These are phyloP conservation scores for Corymbia calophylla DNA, from an alignment of 441 rosid species.

Conservation along the genomic window DNA sequence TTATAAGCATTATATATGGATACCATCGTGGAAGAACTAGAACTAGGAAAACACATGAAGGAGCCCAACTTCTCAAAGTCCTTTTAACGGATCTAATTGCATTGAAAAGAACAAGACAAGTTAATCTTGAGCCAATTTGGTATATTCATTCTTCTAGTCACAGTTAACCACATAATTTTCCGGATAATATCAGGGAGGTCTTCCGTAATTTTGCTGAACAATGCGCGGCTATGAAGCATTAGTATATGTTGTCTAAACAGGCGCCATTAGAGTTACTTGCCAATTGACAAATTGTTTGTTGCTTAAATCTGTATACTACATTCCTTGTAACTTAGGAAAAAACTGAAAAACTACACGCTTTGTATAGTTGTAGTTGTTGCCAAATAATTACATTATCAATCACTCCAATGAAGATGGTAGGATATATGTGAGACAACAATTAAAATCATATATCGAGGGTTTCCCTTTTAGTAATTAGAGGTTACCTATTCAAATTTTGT, in stretches of 20 bases:
- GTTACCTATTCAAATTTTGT: background rate
- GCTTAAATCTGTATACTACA: background rate
- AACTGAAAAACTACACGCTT: background rate
- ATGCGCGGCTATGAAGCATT: background rate
- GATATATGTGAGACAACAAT: background rate
- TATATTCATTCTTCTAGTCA: too few relatives aligned
- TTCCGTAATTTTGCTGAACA: too few relatives aligned
- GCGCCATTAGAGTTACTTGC: background rate
- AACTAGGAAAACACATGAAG: too few relatives aligned
- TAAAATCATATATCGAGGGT: background rate
- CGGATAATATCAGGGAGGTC: too few relatives aligned
- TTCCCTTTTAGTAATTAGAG: background rate
- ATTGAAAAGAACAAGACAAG: too few relatives aligned
- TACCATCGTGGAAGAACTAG: background rate
- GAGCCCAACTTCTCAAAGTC: too few relatives aligned
- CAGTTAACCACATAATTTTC: too few relatives aligned
- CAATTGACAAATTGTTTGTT: too few relatives aligned
- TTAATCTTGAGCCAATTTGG: too few relatives aligned
- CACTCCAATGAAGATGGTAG: background rate
- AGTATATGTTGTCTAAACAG: background rate
- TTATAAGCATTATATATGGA: background rate
- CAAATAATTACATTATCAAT: background rate
- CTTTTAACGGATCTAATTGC: too few relatives aligned
- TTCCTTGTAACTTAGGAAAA: background rate
- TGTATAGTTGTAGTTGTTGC: background rate